Evolutionary conservation across 257 asterid genomes (phyloP), one percentile per base, ranked within the genome.

Genomic region (Solanum pennellii): DNA sequence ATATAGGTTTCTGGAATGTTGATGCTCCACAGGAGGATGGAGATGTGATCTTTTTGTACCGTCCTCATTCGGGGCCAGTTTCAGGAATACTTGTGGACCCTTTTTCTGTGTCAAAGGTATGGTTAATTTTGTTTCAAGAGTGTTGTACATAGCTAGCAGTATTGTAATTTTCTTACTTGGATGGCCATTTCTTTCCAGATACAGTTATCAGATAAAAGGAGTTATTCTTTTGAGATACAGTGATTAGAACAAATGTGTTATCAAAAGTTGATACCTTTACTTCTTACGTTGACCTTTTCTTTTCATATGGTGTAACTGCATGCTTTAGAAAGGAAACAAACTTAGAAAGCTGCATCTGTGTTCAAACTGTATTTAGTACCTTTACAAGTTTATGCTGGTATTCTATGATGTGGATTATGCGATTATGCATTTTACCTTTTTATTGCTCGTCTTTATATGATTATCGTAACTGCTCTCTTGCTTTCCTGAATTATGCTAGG

Each of bases 1-100:
- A 95, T 88, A 20, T 97, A 11, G 98, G 98, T 45, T 94, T 97
- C 87, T 97, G 99, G 99, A 93, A 95, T 88, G 93, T 93, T 71
- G 91, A 92, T 85, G 92, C 93, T 11, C 87, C 91, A 88, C 86
- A 87, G 56, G 96, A 93, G 79, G 98, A 93, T 83, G 95, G 91
- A 29, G 89, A 88, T 88, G 98, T 98, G 79, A 94, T 97, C 76
- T 90, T 92, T 89, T 18, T 94, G 86, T 97, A 93, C 88, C 95
- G 88, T 65, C 94, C 98, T 45, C 98, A 97, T 93, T 83, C 97
- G 11, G 96, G 91, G 25, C 99, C 98, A 44, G 80, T 95, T 88
- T 96, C 98, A 68, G 98, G 98, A 80, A 91, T 97, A 84, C 89
- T 85, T 60, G 87, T 94, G 23, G 91, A 97, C 74, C 94, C 95